Conservation (phyloP, 2,329 filamentous ascomycete species). For the Fusarium praegraminearum region DNA sequence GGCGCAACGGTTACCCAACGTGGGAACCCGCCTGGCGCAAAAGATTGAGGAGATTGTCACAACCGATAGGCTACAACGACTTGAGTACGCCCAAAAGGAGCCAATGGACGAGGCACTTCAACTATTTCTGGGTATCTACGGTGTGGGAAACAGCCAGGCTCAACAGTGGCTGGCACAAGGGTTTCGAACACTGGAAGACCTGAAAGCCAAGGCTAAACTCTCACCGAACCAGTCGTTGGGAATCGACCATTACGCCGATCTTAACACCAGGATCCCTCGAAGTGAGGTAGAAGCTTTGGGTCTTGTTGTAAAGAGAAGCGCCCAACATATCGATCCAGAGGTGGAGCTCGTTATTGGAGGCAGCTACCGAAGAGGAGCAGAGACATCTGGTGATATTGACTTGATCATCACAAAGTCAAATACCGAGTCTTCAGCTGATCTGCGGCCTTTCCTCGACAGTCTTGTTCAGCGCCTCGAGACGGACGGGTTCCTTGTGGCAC, state of each 20-base stretch:
- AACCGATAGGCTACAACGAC: slow-evolving; percentile 76
- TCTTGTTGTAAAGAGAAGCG: slow-evolving; percentile 69
- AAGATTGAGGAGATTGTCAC: slow-evolving; percentile 92
- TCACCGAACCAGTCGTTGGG: slow-evolving; percentile 79
- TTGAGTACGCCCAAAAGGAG: slow-evolving; percentile 78
- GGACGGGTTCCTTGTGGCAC: slow-evolving; percentile 74
- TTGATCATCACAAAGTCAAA: slow-evolving; percentile 80
- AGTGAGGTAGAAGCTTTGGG: slow-evolving; percentile 79
- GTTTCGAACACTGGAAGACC: slow-evolving; percentile 78
- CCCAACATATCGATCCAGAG: slow-evolving; percentile 69
- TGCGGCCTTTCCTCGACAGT: slow-evolving; percentile 71
- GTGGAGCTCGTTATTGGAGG: slow-evolving; percentile 83
- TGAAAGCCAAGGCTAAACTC: slow-evolving; percentile 71
- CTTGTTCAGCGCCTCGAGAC: slow-evolving; percentile 73
- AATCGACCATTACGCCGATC: slow-evolving; percentile 82
- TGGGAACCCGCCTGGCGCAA: slow-evolving; percentile 78
- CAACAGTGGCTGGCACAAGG: slow-evolving; percentile 82
- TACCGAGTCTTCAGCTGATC: slow-evolving; percentile 64
- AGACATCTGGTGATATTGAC: slow-evolving; percentile 84
- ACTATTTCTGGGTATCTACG: slow-evolving; percentile 82
- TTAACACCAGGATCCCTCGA: slow-evolving; percentile 82
- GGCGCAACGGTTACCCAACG: slow-evolving; percentile 73
- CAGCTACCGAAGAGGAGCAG: slow-evolving; percentile 84
- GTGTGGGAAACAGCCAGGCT: slow-evolving; percentile 77
- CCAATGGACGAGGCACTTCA: slow-evolving; percentile 74